A percentile compares a stretch with the other conserved stretches of the same genome.
phyloP scores from a whole-genome alignment of 768 basidiomycete genomes.

The Leccinum variicolor region DNA sequence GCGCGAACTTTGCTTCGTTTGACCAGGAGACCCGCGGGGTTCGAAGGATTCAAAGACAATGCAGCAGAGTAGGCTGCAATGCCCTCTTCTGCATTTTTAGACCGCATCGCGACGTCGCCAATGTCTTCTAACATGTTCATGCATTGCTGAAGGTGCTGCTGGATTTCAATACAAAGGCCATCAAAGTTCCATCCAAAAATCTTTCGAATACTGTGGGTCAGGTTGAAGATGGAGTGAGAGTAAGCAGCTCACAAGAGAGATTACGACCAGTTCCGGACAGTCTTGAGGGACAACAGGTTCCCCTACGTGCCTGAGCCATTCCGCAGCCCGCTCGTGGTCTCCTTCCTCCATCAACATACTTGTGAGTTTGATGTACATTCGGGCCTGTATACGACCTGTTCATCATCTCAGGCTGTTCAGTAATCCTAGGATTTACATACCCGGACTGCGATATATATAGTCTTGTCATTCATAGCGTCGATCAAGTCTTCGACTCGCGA shows the following conservation, averaged over 20 bases:
- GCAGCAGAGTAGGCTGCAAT: slow-evolving; percentile 5
- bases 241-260: background rate
- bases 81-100: background rate
- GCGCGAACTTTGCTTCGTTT: slow-evolving; percentile 3
- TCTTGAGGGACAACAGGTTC: too few relatives aligned
- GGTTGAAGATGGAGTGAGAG: too few relatives aligned
- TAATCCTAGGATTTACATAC: background rate
- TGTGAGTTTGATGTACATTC: background rate
- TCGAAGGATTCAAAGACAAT: slow-evolving; percentile 2
- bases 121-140: background rate
- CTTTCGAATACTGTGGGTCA: background rate
- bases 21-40: background rate
- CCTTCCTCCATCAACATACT: too few relatives aligned
- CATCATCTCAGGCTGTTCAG: background rate
- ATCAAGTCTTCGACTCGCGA: too few relatives aligned
- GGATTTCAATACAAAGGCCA: background rate
- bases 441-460: background rate
- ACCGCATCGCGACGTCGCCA: background rate
- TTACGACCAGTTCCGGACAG: background rate
- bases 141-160: background rate
- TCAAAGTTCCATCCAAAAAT: slow-evolving; percentile 9
- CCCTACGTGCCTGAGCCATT: too few relatives aligned
- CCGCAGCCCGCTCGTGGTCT: too few relatives aligned
- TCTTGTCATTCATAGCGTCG: too few relatives aligned
- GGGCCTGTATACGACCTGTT: background rate